phyloP scores from a whole-genome alignment of 495 filamentous ascomycete genomes.

The Aspergillus indologenus region DNA sequence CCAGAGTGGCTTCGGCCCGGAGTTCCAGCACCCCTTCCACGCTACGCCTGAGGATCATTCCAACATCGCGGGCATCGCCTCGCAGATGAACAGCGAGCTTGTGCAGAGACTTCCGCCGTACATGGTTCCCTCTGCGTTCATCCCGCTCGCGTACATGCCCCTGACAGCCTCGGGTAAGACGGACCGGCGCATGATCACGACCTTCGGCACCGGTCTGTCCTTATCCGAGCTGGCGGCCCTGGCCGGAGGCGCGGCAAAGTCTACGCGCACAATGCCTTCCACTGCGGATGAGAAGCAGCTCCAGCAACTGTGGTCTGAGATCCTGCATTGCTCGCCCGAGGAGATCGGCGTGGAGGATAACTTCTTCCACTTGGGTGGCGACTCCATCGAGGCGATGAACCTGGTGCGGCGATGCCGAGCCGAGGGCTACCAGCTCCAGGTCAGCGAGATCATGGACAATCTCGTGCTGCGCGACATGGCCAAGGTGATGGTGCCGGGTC shows the following conservation, averaged over 20 bases:
- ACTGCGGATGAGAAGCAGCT: conserved; percentile 25
- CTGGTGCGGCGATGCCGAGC: conserved; percentile 5
- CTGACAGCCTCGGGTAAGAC: conserved; percentile 50
- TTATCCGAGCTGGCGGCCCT: conserved; percentile 17
- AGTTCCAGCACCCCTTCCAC: conserved; percentile 4
- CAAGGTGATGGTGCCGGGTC: conserved; percentile 20
- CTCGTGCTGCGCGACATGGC: conserved; percentile 37
- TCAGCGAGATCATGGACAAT: conserved; percentile 33
- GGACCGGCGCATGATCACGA: conserved; percentile 46
- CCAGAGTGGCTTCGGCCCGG: conserved; percentile 14
- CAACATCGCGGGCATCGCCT: conserved; percentile 9
- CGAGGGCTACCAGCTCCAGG: conserved; percentile 11
- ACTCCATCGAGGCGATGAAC: conserved; percentile 56
- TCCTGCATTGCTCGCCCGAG: conserved; percentile 24
- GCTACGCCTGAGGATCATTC: conserved; percentile 1
- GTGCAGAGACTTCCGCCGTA: conserved; percentile 31
- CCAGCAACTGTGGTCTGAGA: conserved; percentile 32
- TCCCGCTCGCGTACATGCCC: conserved; percentile 49
- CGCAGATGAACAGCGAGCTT: conserved; percentile 7
- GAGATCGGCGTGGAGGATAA: conserved; percentile 43
- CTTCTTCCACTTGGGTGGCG: conserved; percentile 56
- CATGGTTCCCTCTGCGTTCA: conserved; percentile 54
- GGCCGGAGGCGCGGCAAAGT: conserved; percentile 9
- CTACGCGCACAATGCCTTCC: conserved; percentile 8
- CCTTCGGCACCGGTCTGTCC: conserved; percentile 15